Evolutionary conservation across 345 rosid species (phyloP), one percentile per base, ranked within the genome.

Genomic region (Aegle marmelos): DNA sequence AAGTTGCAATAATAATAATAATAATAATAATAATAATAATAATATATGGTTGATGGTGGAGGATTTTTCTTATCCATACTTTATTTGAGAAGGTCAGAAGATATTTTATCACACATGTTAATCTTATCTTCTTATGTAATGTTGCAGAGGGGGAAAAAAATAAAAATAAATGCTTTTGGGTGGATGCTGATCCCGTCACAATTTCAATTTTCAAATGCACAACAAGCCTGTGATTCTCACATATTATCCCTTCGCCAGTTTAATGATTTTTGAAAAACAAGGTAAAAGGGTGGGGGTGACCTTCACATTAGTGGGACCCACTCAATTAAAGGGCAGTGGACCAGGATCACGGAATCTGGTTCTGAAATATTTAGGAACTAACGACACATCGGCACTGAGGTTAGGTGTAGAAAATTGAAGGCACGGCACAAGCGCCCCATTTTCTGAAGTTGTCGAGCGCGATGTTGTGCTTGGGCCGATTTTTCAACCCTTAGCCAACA

Each of bases 101-200:
- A 72, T 4, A 48, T 30, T 63, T 21, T 75, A 34, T 37, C 31
- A 21, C 45, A 25, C 24, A 7, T 48, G 4, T 34, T 45, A 61
- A 78, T 65, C 77, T 83, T 71, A 80, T 83, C 82, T 41, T 80
- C 41, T 41, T 21, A 31, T 62, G 60, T 28, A 60, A 75, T 59
- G 72, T 56, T 65, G 62, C 73, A 63, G 68, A 50, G 9, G 64
- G 17, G 50, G n/a, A n/a, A n/a, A n/a, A n/a, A n/a, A n/a, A n/a
- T n/a, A 72, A 69, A 65, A 39, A 76, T 79, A 68, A 84, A 81
- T 79, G 77, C 81, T 72, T 59, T 57, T 70, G 28, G 82, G 82
- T 73, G 80, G 76, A 79, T 73, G 81, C 85, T 79, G 72, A 80
- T 80, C 82, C 79, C 30, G 67, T 73, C 76, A 63, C 68, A 72